A percentile compares a stretch with the other conserved stretches of the same genome.
phyloP scores from a whole-genome alignment of 305 asterid genomes.

The Ilex paraguariensis region DNA sequence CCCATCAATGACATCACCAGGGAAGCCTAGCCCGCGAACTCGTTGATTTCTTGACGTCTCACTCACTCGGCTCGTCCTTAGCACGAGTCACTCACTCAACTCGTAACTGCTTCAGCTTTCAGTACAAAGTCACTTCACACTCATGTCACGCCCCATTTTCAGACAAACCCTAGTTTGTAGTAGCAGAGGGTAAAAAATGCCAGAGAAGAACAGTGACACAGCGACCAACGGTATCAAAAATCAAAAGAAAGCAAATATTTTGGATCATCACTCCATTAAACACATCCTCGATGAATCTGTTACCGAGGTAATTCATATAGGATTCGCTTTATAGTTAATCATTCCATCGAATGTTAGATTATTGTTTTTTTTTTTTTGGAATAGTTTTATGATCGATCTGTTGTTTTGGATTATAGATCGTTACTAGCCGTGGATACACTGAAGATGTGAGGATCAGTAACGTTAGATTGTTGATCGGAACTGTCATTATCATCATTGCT shows the following conservation, averaged over 20 bases:
- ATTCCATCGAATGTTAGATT: no score
- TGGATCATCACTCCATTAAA: constrained; percentile 85
- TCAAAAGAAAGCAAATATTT: constrained; percentile 68
- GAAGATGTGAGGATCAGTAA: constrained; percentile 83
- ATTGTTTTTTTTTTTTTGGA: no score
- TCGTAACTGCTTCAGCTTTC: no score
- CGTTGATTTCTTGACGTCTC: no score
- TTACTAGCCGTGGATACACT: constrained; percentile 67
- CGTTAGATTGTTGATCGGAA: constrained; percentile 61
- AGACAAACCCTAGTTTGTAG: background rate
- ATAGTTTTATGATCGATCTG: background rate
- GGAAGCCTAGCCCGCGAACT: no score
- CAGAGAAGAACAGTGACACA: background rate
- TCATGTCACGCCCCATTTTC: no score
- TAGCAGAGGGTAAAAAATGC: background rate
- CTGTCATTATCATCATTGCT: constrained; percentile 58
- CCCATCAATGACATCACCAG: no score
- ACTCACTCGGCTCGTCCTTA: no score
- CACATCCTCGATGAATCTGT: constrained; percentile 87
- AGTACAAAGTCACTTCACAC: no score
- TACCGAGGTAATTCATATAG: constrained; percentile 47
- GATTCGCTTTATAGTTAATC: no score
- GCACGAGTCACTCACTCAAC: no score
- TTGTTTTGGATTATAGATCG: constrained; percentile 41
- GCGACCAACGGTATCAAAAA: constrained; percentile 18